phyloP scores from a whole-genome alignment of 306 rosid species.

The Prunus armeniaca region DNA sequence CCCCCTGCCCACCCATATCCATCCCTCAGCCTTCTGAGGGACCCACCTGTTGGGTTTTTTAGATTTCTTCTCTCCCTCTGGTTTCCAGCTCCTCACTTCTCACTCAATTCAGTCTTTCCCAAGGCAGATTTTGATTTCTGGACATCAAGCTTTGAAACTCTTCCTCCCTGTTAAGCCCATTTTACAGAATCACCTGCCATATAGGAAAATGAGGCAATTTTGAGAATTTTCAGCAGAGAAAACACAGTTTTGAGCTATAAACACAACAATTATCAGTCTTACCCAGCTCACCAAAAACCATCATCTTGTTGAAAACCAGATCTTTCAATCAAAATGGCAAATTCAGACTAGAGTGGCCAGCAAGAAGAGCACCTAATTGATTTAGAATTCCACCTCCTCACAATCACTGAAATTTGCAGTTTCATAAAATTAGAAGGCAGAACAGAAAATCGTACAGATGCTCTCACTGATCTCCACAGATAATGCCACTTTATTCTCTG shows the following conservation, averaged over 20 bases:
- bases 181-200: conserved; percentile 6
- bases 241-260: background rate
- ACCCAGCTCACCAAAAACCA: conserved; percentile 1
- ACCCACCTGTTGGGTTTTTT: background rate
- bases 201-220: background rate
- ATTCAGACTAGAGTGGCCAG: background rate
- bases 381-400: background rate
- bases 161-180: background rate
- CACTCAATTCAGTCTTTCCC: background rate
- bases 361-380: background rate
- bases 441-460: conserved; percentile 13
- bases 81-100: background rate
- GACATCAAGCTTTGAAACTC: background rate
- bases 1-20: conserved; percentile 2
- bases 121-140: background rate
- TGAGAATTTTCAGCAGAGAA: background rate
- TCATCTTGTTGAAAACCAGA: conserved; percentile 13
- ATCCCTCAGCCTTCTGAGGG: conserved; percentile 14
- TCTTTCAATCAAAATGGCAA: conserved; percentile 16
- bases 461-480: conserved; percentile 8
- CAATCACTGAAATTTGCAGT: background rate
- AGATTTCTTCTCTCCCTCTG: background rate
- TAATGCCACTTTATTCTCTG: conserved; percentile 27
- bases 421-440: background rate
- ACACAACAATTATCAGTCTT: background rate